Conservation (phyloP, 2,329 filamentous ascomycete species). For the Tolypocladium album region DNA sequence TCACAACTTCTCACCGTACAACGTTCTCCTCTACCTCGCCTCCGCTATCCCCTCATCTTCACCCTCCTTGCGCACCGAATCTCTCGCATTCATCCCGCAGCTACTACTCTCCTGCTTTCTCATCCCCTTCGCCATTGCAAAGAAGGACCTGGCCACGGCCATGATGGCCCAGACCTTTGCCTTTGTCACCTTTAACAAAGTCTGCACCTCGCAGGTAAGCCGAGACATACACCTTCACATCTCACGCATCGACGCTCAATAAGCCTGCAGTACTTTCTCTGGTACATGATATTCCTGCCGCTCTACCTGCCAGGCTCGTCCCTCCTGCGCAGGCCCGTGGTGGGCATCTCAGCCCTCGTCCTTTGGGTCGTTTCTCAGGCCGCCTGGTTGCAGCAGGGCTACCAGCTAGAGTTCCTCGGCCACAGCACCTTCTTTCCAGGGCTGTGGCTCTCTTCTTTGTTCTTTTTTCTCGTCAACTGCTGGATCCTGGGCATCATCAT, state of each 20-base stretch:
- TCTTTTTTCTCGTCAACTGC: constrained; percentile 77
- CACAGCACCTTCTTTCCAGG: constrained; percentile 76
- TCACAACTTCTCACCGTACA: constrained; percentile 98
- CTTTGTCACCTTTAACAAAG: constrained; percentile 97
- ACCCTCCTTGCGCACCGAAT: constrained; percentile 48
- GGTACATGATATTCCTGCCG: constrained; percentile 91
- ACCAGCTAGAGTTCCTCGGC: constrained; percentile 68
- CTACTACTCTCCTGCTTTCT: constrained; percentile 67
- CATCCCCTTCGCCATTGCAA: constrained; percentile 67
- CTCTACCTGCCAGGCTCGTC: constrained; percentile 79
- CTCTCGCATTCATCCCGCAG: constrained; percentile 82
- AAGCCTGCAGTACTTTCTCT: constrained; percentile 73
- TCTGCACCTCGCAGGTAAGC: constrained; percentile 89
- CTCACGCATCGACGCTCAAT: background rate
- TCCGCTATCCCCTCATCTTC: constrained; percentile 47
- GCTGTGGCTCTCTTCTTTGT: constrained; percentile 62
- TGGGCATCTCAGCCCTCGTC: constrained; percentile 54
- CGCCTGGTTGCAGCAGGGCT: constrained; percentile 67
- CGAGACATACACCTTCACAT: background rate
- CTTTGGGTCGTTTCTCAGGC: constrained; percentile 72
- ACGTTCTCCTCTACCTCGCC: constrained; percentile 77
- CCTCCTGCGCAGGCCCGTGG: constrained; percentile 45
- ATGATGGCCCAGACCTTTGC: constrained; percentile 96
- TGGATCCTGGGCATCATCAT: constrained; percentile 81
- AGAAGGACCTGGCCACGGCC: constrained; percentile 67